Conservation (phyloP, 768 basidiomycete genomes). For the Rhodotorula taiwanensis region DNA sequence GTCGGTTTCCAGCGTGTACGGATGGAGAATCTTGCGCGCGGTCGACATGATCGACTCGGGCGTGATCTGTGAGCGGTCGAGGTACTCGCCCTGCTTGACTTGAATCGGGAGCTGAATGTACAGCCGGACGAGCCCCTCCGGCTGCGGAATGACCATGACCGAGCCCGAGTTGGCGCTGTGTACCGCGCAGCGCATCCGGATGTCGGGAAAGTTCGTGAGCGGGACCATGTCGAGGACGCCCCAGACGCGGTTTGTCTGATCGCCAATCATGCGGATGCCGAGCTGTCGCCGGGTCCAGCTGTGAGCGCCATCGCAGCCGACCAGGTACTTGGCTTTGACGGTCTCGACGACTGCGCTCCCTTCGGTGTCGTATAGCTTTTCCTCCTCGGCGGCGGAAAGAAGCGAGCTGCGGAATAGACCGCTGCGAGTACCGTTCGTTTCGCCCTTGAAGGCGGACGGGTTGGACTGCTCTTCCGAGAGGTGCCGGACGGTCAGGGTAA, state of each 20-base stretch:
- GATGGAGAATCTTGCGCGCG: slow-evolving; percentile 55
- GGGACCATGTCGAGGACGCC: slow-evolving; percentile 68
- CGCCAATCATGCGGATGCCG: slow-evolving; percentile 66
- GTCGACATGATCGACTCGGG: slow-evolving; percentile 55
- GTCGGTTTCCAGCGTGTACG: slow-evolving; percentile 48
- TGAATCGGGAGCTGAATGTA: slow-evolving; percentile 62
- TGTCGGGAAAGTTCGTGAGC: slow-evolving; percentile 71
- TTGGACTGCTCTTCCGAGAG: slow-evolving; percentile 38
- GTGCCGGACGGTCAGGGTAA: slow-evolving; percentile 38
- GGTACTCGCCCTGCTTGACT: slow-evolving; percentile 50
- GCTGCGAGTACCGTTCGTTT: slow-evolving; percentile 20
- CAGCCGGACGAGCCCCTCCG: slow-evolving; percentile 52
- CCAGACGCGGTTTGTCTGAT: slow-evolving; percentile 70
- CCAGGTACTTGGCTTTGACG: slow-evolving; percentile 59
- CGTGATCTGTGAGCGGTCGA: slow-evolving; percentile 54
- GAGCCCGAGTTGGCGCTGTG: slow-evolving; percentile 55
- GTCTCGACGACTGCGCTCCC: slow-evolving; percentile 20
- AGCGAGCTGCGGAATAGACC: slow-evolving; percentile 39
- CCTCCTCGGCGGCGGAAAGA: slow-evolving; percentile 37
- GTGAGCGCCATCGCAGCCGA: slow-evolving; percentile 63
- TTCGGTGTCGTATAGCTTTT: slow-evolving; percentile 27
- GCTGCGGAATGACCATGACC: slow-evolving; percentile 62
- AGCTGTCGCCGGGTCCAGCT: slow-evolving; percentile 53
- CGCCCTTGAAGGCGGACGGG: slow-evolving; percentile 28
- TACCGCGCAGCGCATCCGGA: slow-evolving; percentile 59